phyloP scores from a whole-genome alignment of 2,329 filamentous ascomycete species.

The Sphaerostilbella broomeana region DNA sequence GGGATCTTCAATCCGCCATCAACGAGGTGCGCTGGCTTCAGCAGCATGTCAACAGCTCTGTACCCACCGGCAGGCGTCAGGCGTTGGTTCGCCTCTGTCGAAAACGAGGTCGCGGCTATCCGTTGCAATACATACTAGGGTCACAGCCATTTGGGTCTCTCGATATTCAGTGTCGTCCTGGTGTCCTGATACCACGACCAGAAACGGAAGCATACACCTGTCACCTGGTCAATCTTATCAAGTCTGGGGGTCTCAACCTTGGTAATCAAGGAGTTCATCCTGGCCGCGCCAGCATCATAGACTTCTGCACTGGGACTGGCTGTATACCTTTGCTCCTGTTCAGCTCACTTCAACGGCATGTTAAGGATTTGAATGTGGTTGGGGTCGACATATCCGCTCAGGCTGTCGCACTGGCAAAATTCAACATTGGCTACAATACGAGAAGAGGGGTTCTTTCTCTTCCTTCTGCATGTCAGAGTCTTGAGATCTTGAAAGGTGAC shows the following conservation, averaged over 20 bases:
- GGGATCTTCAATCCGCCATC: constrained; percentile 54
- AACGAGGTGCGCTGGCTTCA: constrained; percentile 70
- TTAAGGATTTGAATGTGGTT: constrained; percentile 41
- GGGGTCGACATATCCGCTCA: constrained; percentile 67
- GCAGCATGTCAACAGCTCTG: constrained; percentile 44
- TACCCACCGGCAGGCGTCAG: constrained; percentile 10
- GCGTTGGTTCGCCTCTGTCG: constrained; percentile 38
- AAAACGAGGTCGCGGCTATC: constrained; percentile 55
- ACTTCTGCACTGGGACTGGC: constrained; percentile 86
- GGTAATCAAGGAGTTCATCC: constrained; percentile 34
- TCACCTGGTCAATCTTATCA: constrained; percentile 45
- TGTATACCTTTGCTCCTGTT: constrained; percentile 79
- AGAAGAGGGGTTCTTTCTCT: constrained; percentile 19
- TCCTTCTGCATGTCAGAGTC: constrained; percentile 17
- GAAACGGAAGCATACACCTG: constrained; percentile 66
- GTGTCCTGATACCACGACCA: constrained; percentile 79
- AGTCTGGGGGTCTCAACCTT: constrained; percentile 15
- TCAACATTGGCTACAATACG: constrained; percentile 54
- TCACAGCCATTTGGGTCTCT: constrained; percentile 81
- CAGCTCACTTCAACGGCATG: constrained; percentile 45
- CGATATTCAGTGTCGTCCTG: constrained; percentile 67
- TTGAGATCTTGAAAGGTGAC: constrained; percentile 43
- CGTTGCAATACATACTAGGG: constrained; percentile 84
- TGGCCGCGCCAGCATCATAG: constrained; percentile 68
- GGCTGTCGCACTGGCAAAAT: constrained; percentile 58